A percentile compares a stretch with the other conserved stretches of the same genome.
These are phyloP conservation scores for Reticulascus tulasneorum DNA, from an alignment of 2,329 filamentous ascomycete genomes.

Conservation along the genomic window DNA sequence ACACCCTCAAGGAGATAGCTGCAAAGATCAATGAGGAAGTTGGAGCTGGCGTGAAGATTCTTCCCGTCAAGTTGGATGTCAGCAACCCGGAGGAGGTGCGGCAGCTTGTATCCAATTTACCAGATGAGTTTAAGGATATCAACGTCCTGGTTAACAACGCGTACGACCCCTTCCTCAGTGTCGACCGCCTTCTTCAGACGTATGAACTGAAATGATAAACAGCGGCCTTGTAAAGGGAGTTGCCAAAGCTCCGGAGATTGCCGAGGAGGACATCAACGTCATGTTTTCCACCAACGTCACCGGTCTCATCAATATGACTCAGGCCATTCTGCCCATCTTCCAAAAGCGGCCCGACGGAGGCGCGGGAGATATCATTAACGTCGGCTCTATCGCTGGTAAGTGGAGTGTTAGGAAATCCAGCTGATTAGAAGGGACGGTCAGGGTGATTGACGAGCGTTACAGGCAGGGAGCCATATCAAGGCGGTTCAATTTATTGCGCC, in stretches of 20 bases:
- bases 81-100: slow-evolving; percentile 72
- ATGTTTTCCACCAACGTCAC: slow-evolving; percentile 96
- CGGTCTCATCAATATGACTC: slow-evolving; percentile 93
- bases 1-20: slow-evolving; percentile 72
- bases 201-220: slow-evolving; percentile 10
- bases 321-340: slow-evolving; percentile 81
- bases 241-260: slow-evolving; percentile 79
- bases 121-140: slow-evolving; percentile 78
- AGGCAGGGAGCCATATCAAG: slow-evolving; percentile 75
- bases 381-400: slow-evolving; percentile 80
- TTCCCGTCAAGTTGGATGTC: slow-evolving; percentile 82
- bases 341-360: slow-evolving; percentile 72
- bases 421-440: neutral
- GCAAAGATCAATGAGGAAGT: slow-evolving; percentile 72
- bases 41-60: slow-evolving; percentile 74
- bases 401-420: neutral
- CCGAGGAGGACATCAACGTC: slow-evolving; percentile 71
- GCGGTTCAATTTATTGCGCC: slow-evolving; percentile 88
- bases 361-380: slow-evolving; percentile 88
- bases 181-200: neutral
- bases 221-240: slow-evolving; percentile 88
- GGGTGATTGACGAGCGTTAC: neutral
- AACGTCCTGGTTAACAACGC: slow-evolving; percentile 95
- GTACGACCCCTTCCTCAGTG: slow-evolving; percentile 47
- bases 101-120: slow-evolving; percentile 67